A percentile compares a stretch with the other conserved stretches of the same genome.
These are phyloP conservation scores for Reticulascus tulasneorum DNA, from an alignment of 2,329 filamentous ascomycete species.

Conservation along the genomic window DNA sequence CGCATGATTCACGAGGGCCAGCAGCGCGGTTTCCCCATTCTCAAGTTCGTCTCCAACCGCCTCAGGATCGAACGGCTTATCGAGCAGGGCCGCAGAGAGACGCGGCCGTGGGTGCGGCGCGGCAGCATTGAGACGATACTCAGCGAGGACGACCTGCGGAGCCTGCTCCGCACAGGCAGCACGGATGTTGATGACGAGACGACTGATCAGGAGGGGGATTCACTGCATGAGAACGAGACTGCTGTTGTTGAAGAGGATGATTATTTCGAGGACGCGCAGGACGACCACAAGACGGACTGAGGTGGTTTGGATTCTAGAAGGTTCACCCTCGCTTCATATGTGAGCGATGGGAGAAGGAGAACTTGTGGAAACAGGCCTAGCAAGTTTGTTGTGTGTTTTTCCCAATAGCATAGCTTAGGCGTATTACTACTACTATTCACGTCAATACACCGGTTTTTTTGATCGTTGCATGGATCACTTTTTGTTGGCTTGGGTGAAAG, in stretches of 20 bases:
- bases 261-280: not conserved
- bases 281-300: not conserved
- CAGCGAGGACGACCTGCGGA: constrained; percentile 56
- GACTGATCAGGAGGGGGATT: constrained; percentile 21
- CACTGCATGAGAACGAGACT: constrained; percentile 22
- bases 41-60: constrained; percentile 86
- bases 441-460: too few species aligned
- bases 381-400: too few species aligned
- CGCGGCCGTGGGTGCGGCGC: constrained; percentile 41
- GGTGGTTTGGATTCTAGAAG: not conserved
- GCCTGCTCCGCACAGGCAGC: constrained; percentile 32
- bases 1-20: constrained; percentile 89
- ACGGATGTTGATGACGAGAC: constrained; percentile 15
- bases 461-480: too few species aligned
- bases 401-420: too few species aligned
- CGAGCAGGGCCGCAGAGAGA: constrained; percentile 55
- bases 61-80: constrained; percentile 74
- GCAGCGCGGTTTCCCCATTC: constrained; percentile 83
- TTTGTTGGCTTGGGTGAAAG: too few species aligned
- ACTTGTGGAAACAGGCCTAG: too few species aligned
- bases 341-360: too few species aligned
- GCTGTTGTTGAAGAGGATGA: constrained; percentile 9
- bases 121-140: constrained; percentile 57
- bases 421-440: too few species aligned
- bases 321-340: too few species aligned